phyloP scores from a whole-genome alignment of 441 rosid species.

The Euphorbia celastroides region DNA sequence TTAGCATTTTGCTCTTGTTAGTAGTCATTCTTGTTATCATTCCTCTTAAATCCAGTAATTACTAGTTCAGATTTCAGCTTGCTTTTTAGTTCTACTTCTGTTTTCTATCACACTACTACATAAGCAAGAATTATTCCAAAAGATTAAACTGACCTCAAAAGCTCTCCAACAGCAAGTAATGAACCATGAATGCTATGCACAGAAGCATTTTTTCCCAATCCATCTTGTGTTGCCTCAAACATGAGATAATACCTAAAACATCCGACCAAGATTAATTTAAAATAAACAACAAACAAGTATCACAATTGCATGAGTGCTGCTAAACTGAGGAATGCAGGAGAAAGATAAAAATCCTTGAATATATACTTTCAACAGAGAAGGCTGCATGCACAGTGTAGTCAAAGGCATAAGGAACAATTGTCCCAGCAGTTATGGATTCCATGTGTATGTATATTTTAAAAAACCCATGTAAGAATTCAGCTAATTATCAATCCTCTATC shows the following conservation, averaged over 20 bases:
- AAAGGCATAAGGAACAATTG: too few species aligned
- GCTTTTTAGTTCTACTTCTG: too few species aligned
- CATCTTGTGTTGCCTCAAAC: constrained; percentile 99
- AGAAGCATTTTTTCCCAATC: constrained; percentile 93
- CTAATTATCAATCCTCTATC: too few species aligned
- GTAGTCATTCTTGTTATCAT: too few species aligned
- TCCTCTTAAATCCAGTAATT: too few species aligned
- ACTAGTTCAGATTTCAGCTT: too few species aligned
- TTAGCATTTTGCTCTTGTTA: too few species aligned
- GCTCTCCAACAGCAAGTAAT: constrained; percentile 98
- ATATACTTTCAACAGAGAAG: neutral
- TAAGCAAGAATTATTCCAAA: neutral
- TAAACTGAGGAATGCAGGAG: neutral
- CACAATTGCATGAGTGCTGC: neutral
- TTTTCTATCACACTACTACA: neutral
- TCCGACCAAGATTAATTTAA: neutral
- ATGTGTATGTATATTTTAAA: too few species aligned
- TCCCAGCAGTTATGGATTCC: too few species aligned
- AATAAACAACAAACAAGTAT: neutral
- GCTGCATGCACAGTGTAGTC: neutral
- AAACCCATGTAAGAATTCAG: too few species aligned
- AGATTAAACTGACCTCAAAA: constrained; percentile 58
- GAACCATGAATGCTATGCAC: constrained; percentile 99
- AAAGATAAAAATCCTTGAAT: neutral
- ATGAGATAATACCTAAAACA: constrained; percentile 92